These are phyloP conservation scores for Taphrina deformans DNA, from an alignment of 1,139 yeast genomes.

Conservation along the genomic window DNA sequence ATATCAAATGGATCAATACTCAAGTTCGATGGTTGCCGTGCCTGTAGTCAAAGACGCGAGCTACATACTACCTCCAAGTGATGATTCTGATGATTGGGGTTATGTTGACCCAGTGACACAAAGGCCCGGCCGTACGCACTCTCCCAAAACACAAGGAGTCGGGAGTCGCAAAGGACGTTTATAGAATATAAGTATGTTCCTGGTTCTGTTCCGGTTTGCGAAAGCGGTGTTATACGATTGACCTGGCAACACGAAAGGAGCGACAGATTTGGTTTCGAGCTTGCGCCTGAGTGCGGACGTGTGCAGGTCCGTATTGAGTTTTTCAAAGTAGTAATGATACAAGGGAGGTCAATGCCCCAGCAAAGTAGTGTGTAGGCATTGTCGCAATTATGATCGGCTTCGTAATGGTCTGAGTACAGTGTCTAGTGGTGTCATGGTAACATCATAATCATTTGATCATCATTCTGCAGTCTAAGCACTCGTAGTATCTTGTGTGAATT, in stretches of 20 bases:
- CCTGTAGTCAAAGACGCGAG: constrained; percentile 13
- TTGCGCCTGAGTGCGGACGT: not conserved
- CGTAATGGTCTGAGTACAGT: not conserved
- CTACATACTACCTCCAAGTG: constrained; percentile 16
- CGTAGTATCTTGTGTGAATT: no score
- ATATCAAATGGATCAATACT: constrained; percentile 13
- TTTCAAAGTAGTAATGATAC: not conserved
- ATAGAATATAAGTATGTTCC: not conserved
- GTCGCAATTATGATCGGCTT: not conserved
- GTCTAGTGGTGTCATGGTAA: not conserved
- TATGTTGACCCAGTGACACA: constrained; percentile 15
- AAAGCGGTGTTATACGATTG: not conserved
- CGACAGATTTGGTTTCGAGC: not conserved
- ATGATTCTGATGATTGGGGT: constrained; percentile 16
- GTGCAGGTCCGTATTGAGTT: not conserved
- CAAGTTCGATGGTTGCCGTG: constrained; percentile 6
- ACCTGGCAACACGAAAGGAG: no score
- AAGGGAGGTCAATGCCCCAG: not conserved
- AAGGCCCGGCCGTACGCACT: constrained; percentile 9
- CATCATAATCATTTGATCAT: not conserved
- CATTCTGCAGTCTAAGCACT: no score
- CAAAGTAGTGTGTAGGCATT: not conserved
- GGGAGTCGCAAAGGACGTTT: constrained; percentile 3
- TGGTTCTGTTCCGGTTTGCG: not conserved
- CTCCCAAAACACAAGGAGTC: constrained; percentile 1